A percentile compares a stretch with the other conserved stretches of the same genome.
These are phyloP conservation scores for Cryptococcus depauperatus DNA, from an alignment of 1,284 basidiomycete genomes.

Conservation along the genomic window DNA sequence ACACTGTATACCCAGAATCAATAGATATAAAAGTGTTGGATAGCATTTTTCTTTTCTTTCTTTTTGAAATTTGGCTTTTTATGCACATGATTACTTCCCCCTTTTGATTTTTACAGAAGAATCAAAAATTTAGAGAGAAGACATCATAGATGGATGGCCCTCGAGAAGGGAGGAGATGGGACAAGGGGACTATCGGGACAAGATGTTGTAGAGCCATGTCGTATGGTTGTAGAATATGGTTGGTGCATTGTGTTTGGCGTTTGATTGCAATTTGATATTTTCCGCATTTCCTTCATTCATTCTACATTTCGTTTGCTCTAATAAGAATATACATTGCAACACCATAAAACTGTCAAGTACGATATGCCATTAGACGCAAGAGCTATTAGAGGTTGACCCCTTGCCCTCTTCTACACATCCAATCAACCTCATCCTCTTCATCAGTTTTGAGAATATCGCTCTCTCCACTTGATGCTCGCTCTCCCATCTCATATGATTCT, in stretches of 20 bases:
- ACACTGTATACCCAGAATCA: background rate
- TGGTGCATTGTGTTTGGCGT: background rate
- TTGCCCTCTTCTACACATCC: slow-evolving; percentile 13
- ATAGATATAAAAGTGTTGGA: background rate
- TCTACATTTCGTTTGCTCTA: too few species aligned
- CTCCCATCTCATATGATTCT: slow-evolving; percentile 38
- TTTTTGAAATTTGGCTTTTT: background rate
- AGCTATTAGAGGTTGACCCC: background rate
- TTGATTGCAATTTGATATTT: too few species aligned
- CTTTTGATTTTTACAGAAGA: too few species aligned
- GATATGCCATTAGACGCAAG: too few species aligned
- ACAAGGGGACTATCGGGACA: too few species aligned
- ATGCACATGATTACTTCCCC: background rate
- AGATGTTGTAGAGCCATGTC: background rate
- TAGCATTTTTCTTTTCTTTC: background rate
- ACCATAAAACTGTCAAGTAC: too few species aligned
- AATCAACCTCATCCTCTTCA: slow-evolving; percentile 28
- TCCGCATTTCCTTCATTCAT: too few species aligned
- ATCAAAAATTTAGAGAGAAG: too few species aligned
- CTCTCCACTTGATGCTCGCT: slow-evolving; percentile 18
- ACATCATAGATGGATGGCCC: background rate
- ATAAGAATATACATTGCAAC: too few species aligned
- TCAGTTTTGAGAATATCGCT: slow-evolving; percentile 33
- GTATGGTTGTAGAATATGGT: background rate
- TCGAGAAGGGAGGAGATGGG: background rate